These are phyloP conservation scores for Hygrocybe coccinea DNA, from an alignment of 768 basidiomycete species.

Conservation along the genomic window DNA sequence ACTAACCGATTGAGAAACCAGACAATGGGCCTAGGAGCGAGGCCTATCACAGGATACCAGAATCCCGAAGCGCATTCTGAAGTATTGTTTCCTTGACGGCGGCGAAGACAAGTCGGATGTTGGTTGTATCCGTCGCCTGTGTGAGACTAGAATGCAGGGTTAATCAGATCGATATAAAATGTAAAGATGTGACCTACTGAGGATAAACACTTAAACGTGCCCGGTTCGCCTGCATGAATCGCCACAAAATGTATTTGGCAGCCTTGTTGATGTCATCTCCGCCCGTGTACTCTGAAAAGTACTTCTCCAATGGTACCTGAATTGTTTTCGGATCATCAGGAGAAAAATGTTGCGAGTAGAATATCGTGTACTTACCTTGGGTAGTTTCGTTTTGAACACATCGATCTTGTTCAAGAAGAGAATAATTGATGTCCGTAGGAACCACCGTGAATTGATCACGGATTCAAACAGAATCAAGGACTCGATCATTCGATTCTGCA, in stretches of 20 bases:
- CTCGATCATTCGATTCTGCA: slow-evolving; percentile 89
- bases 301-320: slow-evolving; percentile 68
- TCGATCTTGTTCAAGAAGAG: slow-evolving; percentile 94
- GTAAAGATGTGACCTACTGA: slow-evolving; percentile 50
- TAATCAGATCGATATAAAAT: background rate
- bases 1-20: background rate
- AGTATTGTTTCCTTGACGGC: slow-evolving; percentile 84
- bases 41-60: slow-evolving; percentile 56
- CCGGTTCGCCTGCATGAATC: slow-evolving; percentile 88
- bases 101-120: slow-evolving; percentile 71
- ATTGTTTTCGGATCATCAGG: background rate
- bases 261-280: slow-evolving; percentile 90
- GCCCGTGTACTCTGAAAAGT: slow-evolving; percentile 86
- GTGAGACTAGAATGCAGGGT: slow-evolving; percentile 48
- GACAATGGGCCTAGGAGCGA: background rate
- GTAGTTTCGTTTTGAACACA: slow-evolving; percentile 84
- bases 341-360: background rate
- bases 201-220: slow-evolving; percentile 85
- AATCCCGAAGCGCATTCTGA: slow-evolving; percentile 76
- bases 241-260: slow-evolving; percentile 91
- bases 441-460: slow-evolving; percentile 92
- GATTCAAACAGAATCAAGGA: slow-evolving; percentile 86
- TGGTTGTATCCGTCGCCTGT: slow-evolving; percentile 81
- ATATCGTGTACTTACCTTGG: slow-evolving; percentile 35
- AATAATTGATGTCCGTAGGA: slow-evolving; percentile 86